A percentile compares a stretch with the other conserved stretches of the same genome.
These are phyloP conservation scores for Achaetomiella virescens DNA, from an alignment of 495 filamentous ascomycete genomes.

Conservation along the genomic window DNA sequence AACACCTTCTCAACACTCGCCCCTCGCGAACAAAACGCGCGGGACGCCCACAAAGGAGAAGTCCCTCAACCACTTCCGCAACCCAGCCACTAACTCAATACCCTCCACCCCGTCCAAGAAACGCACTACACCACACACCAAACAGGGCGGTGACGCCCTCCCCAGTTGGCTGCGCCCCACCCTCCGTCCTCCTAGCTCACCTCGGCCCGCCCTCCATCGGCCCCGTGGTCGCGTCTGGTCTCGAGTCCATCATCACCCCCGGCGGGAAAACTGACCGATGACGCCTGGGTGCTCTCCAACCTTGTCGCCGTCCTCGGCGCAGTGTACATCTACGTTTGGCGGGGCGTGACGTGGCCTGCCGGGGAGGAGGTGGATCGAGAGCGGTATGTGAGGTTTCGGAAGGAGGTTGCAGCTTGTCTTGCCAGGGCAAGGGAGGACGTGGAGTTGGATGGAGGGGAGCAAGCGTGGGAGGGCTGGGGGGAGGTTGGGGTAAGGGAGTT, in stretches of 20 bases:
- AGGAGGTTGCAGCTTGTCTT: slow-evolving; percentile 34
- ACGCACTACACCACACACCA: neutral
- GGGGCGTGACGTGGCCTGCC: slow-evolving; percentile 32
- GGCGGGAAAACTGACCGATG: slow-evolving; percentile 29
- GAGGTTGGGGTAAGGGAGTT: slow-evolving; percentile 46
- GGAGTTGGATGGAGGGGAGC: slow-evolving; percentile 31
- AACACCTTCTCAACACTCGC: slow-evolving; percentile 14
- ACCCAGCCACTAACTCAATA: neutral
- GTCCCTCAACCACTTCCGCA: slow-evolving; percentile 34
- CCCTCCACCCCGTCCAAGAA: slow-evolving; percentile 12
- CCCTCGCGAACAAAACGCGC: slow-evolving; percentile 11
- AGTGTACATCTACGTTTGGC: slow-evolving; percentile 57
- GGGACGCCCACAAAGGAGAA: slow-evolving; percentile 27
- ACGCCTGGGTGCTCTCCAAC: slow-evolving; percentile 50
- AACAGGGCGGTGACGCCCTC: no score
- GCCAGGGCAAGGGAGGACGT: slow-evolving; percentile 30
- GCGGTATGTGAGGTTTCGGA: slow-evolving; percentile 35
- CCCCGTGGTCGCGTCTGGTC: slow-evolving; percentile 38
- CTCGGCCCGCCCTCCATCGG: slow-evolving; percentile 33
- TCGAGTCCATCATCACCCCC: slow-evolving; percentile 38
- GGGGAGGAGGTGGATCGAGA: slow-evolving; percentile 32
- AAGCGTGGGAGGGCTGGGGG: slow-evolving; percentile 43
- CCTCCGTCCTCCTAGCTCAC: slow-evolving; percentile 55
- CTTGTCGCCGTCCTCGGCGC: slow-evolving; percentile 55
- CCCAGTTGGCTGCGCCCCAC: slow-evolving; percentile 62